Base-by-base conservation (phyloP, 2,329 filamentous ascomycete species). In the Cladobotryum mycophilum region DNA sequence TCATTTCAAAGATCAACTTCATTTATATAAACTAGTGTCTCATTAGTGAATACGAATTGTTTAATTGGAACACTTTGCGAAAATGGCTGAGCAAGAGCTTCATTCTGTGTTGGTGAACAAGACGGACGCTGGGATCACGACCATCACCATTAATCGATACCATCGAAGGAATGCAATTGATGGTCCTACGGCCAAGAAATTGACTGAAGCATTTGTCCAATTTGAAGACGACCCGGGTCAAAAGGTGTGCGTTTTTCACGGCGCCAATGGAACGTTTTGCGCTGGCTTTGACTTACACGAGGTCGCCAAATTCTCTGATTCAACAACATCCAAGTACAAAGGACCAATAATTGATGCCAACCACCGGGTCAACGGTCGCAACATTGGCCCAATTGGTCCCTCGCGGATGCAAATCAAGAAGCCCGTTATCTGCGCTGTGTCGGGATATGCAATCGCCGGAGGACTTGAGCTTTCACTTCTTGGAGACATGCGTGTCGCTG, bases 131-230 rank as follows among this genome's bases (percentile, higher is more conserved):
- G 76, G 76, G 43, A 77, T 82, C 56, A 76, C 76, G 0, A 75
- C 70, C n/a, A 76, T 82, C 50, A 71, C 74, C n/a, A 71, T 82
- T 55, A 73, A 77, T 61, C 72, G 78, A n/a, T 67, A 67, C 0
- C 61, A 72, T 12, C 67, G 71, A 20, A 71, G 72, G 47, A 82
- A 82, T 57, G 79, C 78, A 12, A 70, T 82, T 38, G 70, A 81
- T 55, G 61, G 66, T 2, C 52, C 67, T 2, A 79, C 78, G 4
- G 77, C 71, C 3, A 63, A 63, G 30, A 70, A 70, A 35, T 70
- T 82, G 5, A 72, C 73, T 22, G 58, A 67, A 1, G 73, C 76
- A 5, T 71, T 82, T 56, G 58, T 71, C 1, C 57, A 57, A 6
- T 82, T 80, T 53, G 77, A 81, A 54, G 58, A 64, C 13, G 76